Percentiles rank a stretch among this genome's conserved stretches.
These are phyloP conservation scores for Leccinum pellstonianum DNA, from an alignment of 768 basidiomycete species.

Conservation along the genomic window DNA sequence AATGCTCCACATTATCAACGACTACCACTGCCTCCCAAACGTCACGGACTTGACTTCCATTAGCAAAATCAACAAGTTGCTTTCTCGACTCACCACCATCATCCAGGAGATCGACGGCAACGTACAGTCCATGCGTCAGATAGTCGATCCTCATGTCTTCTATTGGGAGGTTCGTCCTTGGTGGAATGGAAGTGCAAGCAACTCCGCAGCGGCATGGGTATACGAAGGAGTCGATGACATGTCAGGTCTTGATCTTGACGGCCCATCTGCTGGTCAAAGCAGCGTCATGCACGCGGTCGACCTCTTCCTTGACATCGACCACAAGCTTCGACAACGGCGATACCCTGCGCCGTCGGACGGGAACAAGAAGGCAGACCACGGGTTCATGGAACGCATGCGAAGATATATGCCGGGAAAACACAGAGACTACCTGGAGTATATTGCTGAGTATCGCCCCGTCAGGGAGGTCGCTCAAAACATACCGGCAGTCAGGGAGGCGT, in stretches of 20 bases:
- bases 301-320: slow-evolving; percentile 86
- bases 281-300: slow-evolving; percentile 85
- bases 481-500: slow-evolving; percentile 65
- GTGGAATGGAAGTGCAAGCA: slow-evolving; percentile 79
- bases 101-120: slow-evolving; percentile 74
- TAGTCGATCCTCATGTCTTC: slow-evolving; percentile 83
- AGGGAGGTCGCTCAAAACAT: slow-evolving; percentile 59
- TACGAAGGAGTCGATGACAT: slow-evolving; percentile 73
- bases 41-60: slow-evolving; percentile 59
- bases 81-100: slow-evolving; percentile 61
- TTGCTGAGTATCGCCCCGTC: slow-evolving; percentile 58
- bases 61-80: slow-evolving; percentile 69
- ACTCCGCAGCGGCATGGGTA: slow-evolving; percentile 56
- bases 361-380: slow-evolving; percentile 64
- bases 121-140: slow-evolving; percentile 64
- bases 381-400: slow-evolving; percentile 92
- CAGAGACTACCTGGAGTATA: slow-evolving; percentile 74
- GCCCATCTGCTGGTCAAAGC: slow-evolving; percentile 94
- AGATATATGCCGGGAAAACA: slow-evolving; percentile 95
- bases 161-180: slow-evolving; percentile 91
- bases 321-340: slow-evolving; percentile 70
- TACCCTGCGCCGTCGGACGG: slow-evolving; percentile 63
- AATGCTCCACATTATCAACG: slow-evolving; percentile 83
- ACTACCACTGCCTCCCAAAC: slow-evolving; percentile 77
- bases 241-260: slow-evolving; percentile 65